Conservation (phyloP, 1,139 yeast species). For the Magnusiomyces clavatus region DNA sequence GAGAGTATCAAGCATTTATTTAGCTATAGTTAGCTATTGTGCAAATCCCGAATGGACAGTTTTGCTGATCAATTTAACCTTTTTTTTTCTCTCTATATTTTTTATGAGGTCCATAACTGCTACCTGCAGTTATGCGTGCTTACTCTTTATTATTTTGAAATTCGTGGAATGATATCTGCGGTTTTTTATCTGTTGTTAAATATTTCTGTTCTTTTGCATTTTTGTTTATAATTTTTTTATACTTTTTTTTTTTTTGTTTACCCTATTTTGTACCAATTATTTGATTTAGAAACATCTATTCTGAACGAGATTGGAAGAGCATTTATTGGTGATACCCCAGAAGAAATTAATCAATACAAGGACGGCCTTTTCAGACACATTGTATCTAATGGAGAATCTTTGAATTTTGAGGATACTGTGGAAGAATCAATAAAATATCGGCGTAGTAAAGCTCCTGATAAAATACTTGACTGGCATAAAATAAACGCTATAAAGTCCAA, state of each 20-base stretch:
- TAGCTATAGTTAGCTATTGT: no score
- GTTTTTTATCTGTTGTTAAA: no score
- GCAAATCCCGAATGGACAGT: no score
- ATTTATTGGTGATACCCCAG: slow-evolving; percentile 20
- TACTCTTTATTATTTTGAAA: no score
- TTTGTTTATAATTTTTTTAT: neutral
- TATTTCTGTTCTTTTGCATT: neutral
- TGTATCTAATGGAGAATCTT: slow-evolving; percentile 9
- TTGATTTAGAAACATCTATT: slow-evolving; percentile 6
- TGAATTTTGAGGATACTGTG: slow-evolving; percentile 13
- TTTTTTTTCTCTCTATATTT: neutral
- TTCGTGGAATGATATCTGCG: no score
- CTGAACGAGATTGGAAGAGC: slow-evolving; percentile 20
- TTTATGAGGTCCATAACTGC: no score
- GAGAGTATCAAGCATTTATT: no score
- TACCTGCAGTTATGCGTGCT: no score
- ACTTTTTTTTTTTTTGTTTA: neutral
- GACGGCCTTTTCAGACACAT: slow-evolving; percentile 13
- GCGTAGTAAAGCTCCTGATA: slow-evolving; percentile 10
- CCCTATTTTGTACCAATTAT: slow-evolving; percentile 16
- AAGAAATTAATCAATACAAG: slow-evolving; percentile 20
- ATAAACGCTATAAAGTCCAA: slow-evolving; percentile 13
- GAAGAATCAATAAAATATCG: slow-evolving; percentile 12
- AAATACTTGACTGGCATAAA: slow-evolving; percentile 20
- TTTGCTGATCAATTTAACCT: neutral